Evolutionary conservation across 1,284 basidiomycete species (phyloP), one percentile per base, ranked within the genome.

Genomic region (Anthracocystis walkeri): DNA sequence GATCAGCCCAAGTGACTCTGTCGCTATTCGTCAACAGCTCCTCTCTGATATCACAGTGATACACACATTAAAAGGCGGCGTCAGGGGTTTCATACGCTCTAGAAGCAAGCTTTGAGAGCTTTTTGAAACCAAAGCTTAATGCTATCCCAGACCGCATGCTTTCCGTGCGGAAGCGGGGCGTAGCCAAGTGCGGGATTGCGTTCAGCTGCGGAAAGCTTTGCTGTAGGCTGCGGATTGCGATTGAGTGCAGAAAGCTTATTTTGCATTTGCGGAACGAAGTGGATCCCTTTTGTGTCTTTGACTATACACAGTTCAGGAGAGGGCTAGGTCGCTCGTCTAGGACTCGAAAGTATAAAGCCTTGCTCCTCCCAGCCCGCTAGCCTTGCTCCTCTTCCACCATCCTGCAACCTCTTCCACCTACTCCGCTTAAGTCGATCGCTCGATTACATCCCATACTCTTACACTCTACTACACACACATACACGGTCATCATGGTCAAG

Each of bases 101-200:
- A 38, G 35, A 7, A 6, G 6, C 4, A 45, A 27, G 12, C 35
- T 53, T 42, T 25, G 14, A 27, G 11, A 27, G 7, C 4, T n/a
- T 7, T 5, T 20, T n/a, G 16, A 10, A 4, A 18, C 18, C 25
- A 54, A 42, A 44, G 41, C 53, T 44, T 31, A 33, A 29, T 25
- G 18, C 16, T 52, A 21, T 23, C 12, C 35, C 12, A 38, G 35
- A 38, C 33, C 31, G 11, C 21, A 41, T 41, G 33, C 23, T 23
- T n/a, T 42, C 53, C 53, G 42, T 45, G n/a, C 23, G 29, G 8
- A 16, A 45, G 8, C 42, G 31, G 54, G 23, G 31, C 12, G 10
- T 45, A 44, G 27, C n/a, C 18, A n/a, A 35, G 54, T 45, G 54
- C 54, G 54, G 54, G 20, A 46, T 20, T 38, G 35, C 12, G 25